Percentiles rank a stretch among this genome's conserved stretches.
phyloP scores from a whole-genome alignment of 805 yeast species.

The Teunomyces funiuensis region DNA sequence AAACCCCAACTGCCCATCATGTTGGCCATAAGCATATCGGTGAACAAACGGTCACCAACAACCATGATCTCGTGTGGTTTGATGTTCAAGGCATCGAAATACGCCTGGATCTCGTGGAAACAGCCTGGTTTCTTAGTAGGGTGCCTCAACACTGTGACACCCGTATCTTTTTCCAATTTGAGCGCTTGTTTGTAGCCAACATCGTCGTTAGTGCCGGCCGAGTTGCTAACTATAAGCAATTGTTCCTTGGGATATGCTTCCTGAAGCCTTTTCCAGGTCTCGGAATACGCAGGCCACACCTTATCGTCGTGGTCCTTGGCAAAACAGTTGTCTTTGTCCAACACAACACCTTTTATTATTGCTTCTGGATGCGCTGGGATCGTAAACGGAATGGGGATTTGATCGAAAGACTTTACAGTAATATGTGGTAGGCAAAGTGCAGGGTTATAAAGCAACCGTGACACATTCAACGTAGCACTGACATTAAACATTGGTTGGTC shows the following conservation, averaged over 20 bases:
- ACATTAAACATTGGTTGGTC: constrained; percentile 49
- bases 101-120: constrained; percentile 60
- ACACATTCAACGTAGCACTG: constrained; percentile 73
- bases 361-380: constrained; percentile 28
- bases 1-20: constrained; percentile 84
- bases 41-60: constrained; percentile 87
- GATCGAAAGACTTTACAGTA: constrained; percentile 55
- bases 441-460: constrained; percentile 61
- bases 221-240: constrained; percentile 80
- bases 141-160: constrained; percentile 70
- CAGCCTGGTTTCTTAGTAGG: constrained; percentile 83
- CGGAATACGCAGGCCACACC: constrained; percentile 72
- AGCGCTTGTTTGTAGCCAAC: constrained; percentile 56
- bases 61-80: constrained; percentile 70
- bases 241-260: constrained; percentile 60
- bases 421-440: constrained; percentile 68
- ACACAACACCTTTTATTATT: constrained; percentile 68
- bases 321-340: constrained; percentile 95
- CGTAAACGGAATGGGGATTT: constrained; percentile 54
- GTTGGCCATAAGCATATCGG: constrained; percentile 93
- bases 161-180: constrained; percentile 59
- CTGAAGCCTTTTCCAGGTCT: constrained; percentile 54
- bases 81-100: constrained; percentile 51
- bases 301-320: constrained; percentile 78
- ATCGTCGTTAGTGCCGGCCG: constrained; percentile 90